These are phyloP conservation scores for Pulveroboletus frians DNA, from an alignment of 768 basidiomycete species.

Conservation along the genomic window DNA sequence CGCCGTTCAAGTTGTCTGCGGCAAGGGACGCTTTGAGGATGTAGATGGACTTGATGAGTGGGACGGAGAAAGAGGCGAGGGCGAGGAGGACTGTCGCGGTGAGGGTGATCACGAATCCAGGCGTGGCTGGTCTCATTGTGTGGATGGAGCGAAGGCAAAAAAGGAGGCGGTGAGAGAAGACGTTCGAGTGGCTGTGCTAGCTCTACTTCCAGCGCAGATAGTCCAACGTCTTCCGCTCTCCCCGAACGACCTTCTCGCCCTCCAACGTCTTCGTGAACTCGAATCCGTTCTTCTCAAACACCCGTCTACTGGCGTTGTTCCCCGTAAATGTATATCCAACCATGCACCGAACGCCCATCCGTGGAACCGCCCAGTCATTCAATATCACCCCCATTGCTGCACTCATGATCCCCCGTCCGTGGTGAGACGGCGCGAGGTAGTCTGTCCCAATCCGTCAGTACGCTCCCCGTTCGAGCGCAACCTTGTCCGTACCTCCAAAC, in stretches of 20 bases:
- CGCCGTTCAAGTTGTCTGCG: conserved; percentile 44
- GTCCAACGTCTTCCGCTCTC: conserved; percentile 34
- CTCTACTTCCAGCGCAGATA: conserved; percentile 31
- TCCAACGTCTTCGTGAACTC: conserved; percentile 35
- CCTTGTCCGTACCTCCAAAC: conserved; percentile 46
- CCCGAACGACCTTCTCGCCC: conserved; percentile 35
- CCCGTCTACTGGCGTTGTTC: conserved; percentile 56
- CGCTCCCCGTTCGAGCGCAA: background rate
- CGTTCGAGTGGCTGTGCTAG: conserved; percentile 14
- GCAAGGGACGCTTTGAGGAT: conserved; percentile 76
- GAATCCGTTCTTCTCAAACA: conserved; percentile 68
- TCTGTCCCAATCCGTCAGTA: conserved; percentile 35
- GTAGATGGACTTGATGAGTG: conserved; percentile 81
- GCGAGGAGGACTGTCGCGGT: conserved; percentile 75
- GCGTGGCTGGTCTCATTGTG: conserved; percentile 78
- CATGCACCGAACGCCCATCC: conserved; percentile 53
- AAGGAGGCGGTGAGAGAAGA: background rate
- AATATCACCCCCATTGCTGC: conserved; percentile 54
- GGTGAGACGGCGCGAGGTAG: conserved; percentile 55
- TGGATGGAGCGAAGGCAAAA: background rate
- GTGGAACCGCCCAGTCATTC: conserved; percentile 55
- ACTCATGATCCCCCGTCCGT: conserved; percentile 69
- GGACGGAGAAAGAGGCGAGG: conserved; percentile 86
- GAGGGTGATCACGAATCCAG: conserved; percentile 81
- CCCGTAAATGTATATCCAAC: conserved; percentile 41